A percentile compares a stretch with the other conserved stretches of the same genome.
phyloP scores from a whole-genome alignment of 2,329 filamentous ascomycete genomes.

The Fusarium guadeloupense region DNA sequence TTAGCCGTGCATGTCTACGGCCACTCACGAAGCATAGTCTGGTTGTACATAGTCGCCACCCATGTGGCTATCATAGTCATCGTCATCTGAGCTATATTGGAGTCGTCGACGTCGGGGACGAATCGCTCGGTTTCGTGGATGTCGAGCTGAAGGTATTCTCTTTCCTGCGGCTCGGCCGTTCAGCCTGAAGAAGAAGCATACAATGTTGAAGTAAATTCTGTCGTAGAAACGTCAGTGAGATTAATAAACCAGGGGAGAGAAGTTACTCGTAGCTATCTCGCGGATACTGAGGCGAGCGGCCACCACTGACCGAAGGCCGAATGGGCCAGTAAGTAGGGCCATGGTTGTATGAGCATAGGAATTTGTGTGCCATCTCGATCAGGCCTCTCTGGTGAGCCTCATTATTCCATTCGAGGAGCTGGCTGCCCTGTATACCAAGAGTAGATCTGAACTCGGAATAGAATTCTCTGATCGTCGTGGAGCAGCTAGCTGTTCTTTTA shows the following conservation, averaged over 20 bases:
- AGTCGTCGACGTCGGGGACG: too few relatives aligned
- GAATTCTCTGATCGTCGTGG: background rate
- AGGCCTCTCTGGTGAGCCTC: background rate
- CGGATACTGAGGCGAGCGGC: background rate
- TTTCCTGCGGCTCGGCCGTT: background rate
- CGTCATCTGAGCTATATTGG: background rate
- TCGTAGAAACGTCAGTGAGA: background rate
- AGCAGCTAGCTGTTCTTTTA: background rate
- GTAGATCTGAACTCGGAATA: background rate
- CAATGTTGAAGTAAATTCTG: constrained; percentile 5
- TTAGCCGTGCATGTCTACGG: accelerated
- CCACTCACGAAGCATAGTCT: background rate
- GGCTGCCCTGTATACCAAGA: background rate
- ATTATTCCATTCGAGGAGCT: background rate
- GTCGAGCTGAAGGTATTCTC: background rate
- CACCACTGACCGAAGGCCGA: background rate
- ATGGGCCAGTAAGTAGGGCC: background rate
- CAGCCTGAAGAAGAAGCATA: background rate
- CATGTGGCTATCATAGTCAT: background rate
- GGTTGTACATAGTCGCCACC: accelerated
- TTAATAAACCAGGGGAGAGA: accelerated
- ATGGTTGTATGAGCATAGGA: background rate
- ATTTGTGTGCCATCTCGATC: constrained; percentile 12
- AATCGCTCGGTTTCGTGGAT: background rate
- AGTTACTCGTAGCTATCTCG: constrained; percentile 1